Conservation (phyloP, 1,139 yeast genomes). For the Meyerozyma smithsonii region DNA sequence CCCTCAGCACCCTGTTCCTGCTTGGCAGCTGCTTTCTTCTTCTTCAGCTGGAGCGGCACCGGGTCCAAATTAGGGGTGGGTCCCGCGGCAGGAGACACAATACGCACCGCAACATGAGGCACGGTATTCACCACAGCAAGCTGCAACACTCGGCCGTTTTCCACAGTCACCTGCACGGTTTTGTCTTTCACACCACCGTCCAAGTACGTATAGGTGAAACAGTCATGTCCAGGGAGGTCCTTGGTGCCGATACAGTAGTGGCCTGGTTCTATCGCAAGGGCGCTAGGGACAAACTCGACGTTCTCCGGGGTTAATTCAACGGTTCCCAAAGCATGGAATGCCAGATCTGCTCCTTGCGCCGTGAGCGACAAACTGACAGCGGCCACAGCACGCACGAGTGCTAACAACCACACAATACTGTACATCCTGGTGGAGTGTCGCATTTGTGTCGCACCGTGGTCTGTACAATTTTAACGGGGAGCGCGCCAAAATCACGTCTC, state of each 20-base stretch:
- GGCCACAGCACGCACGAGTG: not conserved
- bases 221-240: slow-evolving; percentile 24
- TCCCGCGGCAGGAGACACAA: slow-evolving; percentile 13
- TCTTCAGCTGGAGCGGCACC: slow-evolving; percentile 8
- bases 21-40: slow-evolving; percentile 11
- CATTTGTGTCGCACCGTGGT: not conserved
- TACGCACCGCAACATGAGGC: slow-evolving; percentile 8
- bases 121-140: slow-evolving; percentile 5
- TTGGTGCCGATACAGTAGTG: slow-evolving; percentile 30
- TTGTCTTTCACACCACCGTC: slow-evolving; percentile 5
- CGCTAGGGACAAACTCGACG: not conserved
- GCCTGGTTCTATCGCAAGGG: slow-evolving; percentile 7
- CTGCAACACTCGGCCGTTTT: not conserved
- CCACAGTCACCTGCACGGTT: slow-evolving; percentile 1
- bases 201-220: slow-evolving; percentile 23
- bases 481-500: not conserved
- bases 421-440: not conserved
- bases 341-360: not conserved
- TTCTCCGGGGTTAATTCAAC: not conserved
- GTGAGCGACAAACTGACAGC: slow-evolving; percentile 1
- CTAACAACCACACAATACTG: not conserved
- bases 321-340: not conserved
- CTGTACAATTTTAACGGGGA: too few species aligned
- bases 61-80: slow-evolving; percentile 28
- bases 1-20: slow-evolving; percentile 23